Evolutionary conservation across 2,329 filamentous ascomycete genomes (phyloP).

Genomic region (Alternaria gaisen): DNA sequence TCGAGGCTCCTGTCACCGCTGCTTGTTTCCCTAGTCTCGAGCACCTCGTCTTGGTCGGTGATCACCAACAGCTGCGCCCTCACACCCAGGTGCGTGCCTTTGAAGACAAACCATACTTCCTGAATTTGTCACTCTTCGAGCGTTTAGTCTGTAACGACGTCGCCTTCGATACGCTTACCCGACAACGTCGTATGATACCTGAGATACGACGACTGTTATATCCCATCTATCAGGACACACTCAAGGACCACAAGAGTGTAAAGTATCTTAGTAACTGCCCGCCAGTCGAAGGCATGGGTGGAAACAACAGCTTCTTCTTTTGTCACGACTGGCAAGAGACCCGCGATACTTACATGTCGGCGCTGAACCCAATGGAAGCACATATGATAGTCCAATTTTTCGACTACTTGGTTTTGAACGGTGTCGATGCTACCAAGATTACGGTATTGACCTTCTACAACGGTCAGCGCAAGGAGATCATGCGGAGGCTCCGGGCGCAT

Average conservation of each 20-base stretch:
- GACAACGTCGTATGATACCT: constrained; percentile 78
- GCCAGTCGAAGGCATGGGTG: constrained; percentile 69
- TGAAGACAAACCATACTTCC: constrained; percentile 67
- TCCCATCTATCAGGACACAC: constrained; percentile 66
- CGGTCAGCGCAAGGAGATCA: constrained; percentile 75
- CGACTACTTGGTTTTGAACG: constrained; percentile 75
- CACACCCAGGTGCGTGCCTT: constrained; percentile 71
- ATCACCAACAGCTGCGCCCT: constrained; percentile 81
- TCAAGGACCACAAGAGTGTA: constrained; percentile 69
- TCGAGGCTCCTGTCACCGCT: constrained; percentile 69
- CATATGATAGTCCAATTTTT: constrained; percentile 78
- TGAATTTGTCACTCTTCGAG: constrained; percentile 82
- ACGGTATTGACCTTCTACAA: constrained; percentile 90
- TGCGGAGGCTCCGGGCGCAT: constrained; percentile 58
- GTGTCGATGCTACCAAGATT: constrained; percentile 67
- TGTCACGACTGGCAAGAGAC: constrained; percentile 72
- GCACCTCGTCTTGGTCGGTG: constrained; percentile 76
- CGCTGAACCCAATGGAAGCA: constrained; percentile 75
- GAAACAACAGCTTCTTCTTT: constrained; percentile 68
- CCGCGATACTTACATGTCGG: constrained; percentile 70
- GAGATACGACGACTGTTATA: constrained; percentile 69
- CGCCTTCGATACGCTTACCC: constrained; percentile 69
- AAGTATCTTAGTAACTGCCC: constrained; percentile 55
- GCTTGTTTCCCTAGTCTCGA: constrained; percentile 69
- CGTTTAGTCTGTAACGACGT: constrained; percentile 73